These are phyloP conservation scores for Sporopachydermia quercuum DNA, from an alignment of 805 yeast genomes.

Conservation along the genomic window DNA sequence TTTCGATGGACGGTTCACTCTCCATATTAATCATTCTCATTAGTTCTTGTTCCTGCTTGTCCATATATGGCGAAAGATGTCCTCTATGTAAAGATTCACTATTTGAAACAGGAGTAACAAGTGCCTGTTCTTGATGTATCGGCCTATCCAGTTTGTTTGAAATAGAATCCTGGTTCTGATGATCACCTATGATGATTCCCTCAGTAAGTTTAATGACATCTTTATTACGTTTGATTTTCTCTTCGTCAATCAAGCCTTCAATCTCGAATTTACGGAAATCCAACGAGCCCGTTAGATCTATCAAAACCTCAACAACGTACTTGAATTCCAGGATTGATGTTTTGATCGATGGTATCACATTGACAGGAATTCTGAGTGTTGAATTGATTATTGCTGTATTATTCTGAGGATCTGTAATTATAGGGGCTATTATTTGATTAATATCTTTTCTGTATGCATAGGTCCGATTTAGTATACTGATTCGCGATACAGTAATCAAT, in stretches of 20 bases:
- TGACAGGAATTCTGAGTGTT: neutral
- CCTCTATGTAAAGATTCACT: neutral
- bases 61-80: neutral
- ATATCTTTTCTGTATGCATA: neutral
- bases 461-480: neutral
- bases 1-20: neutral
- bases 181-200: conserved; percentile 45
- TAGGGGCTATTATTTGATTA: neutral
- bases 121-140: neutral
- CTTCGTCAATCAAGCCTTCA: conserved; percentile 43
- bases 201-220: conserved; percentile 56
- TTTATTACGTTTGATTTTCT: conserved; percentile 48
- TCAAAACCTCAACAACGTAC: neutral
- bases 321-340: neutral
- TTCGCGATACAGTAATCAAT: neutral
- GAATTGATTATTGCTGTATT: neutral
- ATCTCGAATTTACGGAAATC: neutral
- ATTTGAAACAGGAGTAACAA: neutral
- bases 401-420: neutral
- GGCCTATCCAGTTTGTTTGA: no score
- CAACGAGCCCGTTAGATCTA: neutral
- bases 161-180: neutral
- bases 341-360: neutral
- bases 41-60: neutral
- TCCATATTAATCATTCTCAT: neutral